phyloP scores from a whole-genome alignment of 2,329 filamentous ascomycete genomes.

The Trichoderma arundinaceum region DNA sequence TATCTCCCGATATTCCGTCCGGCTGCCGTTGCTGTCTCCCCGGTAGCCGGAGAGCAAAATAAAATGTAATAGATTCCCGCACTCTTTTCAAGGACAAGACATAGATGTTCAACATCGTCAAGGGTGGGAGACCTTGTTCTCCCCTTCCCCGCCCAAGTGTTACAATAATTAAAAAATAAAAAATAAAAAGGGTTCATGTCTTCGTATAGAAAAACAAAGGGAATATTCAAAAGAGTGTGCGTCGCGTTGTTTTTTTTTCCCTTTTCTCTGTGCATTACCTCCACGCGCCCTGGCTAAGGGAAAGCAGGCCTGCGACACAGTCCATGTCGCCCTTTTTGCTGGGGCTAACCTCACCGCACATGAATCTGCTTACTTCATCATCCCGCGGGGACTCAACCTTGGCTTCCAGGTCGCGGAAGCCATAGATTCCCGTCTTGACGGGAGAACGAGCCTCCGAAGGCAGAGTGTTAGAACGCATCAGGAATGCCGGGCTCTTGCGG shows the following conservation, averaged over 20 bases:
- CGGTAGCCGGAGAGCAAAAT: neutral
- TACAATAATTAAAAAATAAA: neutral
- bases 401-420: conserved; percentile 57
- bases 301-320: conserved; percentile 86
- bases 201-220: conserved; percentile 16
- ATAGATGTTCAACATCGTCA: conserved; percentile 2
- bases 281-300: conserved; percentile 93
- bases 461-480: conserved; percentile 50
- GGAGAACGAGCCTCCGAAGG: conserved; percentile 45
- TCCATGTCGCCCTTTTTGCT: conserved; percentile 83
- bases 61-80: neutral
- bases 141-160: neutral
- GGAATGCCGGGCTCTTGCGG: conserved; percentile 43
- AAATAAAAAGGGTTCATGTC: conserved; percentile 5
- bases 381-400: conserved; percentile 36
- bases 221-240: conserved; percentile 19
- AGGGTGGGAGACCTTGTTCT: neutral
- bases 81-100: conserved; percentile 6
- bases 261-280: conserved; percentile 49
- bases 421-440: conserved; percentile 49
- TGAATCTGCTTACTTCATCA: conserved; percentile 75
- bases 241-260: neutral
- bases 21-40: conserved; percentile 8
- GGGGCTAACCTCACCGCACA: conserved; percentile 68
- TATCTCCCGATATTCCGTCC: neutral